Evolutionary conservation across 106 monocot genomes (phyloP), one percentile per base, ranked within the genome.

Genomic region (Hemerocallis citrina): DNA sequence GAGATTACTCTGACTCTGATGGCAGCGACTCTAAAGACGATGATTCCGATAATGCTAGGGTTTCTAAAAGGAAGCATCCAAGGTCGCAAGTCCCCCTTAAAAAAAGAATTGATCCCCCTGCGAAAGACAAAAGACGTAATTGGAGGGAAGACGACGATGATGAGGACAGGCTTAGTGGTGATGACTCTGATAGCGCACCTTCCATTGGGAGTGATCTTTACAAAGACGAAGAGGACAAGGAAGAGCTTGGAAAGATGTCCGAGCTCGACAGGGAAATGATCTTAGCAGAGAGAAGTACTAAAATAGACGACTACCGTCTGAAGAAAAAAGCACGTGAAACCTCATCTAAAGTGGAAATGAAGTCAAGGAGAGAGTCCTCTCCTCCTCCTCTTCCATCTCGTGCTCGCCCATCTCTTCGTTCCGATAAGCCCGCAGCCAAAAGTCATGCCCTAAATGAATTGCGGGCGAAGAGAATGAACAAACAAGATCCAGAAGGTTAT

Each of bases 201-300:
- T 89, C 89, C 4, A 65, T 89, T 7, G 93, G 93, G 9, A 89
- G 89, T 31, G 89, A 94, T 45, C 80, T 94, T 11, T 94, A 94
- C 72, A 89, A 79, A 63, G 85, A 83, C 62, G 89, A 94, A 39
- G 85, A 73, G 14, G 93, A 89, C 40, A 94, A 80, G 59, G 82
- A 94, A 67, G 75, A 77, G 51, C 70, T 89, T 6, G 70, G 55
- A 47, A 80, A 78, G 58, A 59, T 86, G 80, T 69, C 89, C 20
- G 93, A 94, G 71, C 57, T 89, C 1, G 69, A 89, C n/a, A 54
- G 93, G 43, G 89, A 94, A 73, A 82, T 89, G 89, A 89, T 94
- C 34, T 52, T 94, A 33, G 75, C 79, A 2, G 93, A 94, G 27
- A 60, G 92, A 45, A 66, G 93, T 27, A 69, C 70, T 3, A 80